Evolutionary conservation across 129 eudicot species (phyloP).

Genomic region (Silybum marianum): DNA sequence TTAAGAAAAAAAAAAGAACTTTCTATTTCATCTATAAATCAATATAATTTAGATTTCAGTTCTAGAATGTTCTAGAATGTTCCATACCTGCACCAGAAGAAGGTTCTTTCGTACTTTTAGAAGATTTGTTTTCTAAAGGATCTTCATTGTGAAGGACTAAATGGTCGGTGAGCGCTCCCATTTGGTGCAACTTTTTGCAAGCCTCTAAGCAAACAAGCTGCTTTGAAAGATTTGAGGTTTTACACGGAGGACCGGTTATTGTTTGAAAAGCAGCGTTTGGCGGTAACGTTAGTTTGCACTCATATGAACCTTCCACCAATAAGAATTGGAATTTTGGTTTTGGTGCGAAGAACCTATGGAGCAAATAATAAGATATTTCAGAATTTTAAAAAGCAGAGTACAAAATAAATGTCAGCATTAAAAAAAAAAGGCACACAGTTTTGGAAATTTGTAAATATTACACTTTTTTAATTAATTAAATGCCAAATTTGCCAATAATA

Average conservation of each 20-base stretch:
- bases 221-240: conserved; percentile 41
- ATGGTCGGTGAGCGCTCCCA: conserved; percentile 66
- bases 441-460: neutral
- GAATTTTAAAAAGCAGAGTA: neutral
- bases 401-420: neutral
- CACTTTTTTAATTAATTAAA: neutral
- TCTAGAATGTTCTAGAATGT: neutral
- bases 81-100: conserved; percentile 59
- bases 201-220: conserved; percentile 81
- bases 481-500: neutral
- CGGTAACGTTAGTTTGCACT: conserved; percentile 60
- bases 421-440: neutral
- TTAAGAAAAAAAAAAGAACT: neutral
- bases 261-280: conserved; percentile 62
- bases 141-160: conserved; percentile 50
- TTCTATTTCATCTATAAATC: too few species aligned
- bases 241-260: conserved; percentile 49
- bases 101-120: conserved; percentile 27
- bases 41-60: neutral
- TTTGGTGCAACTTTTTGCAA: conserved; percentile 65
- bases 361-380: neutral
- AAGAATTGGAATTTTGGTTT: conserved; percentile 53
- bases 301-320: conserved; percentile 36
- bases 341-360: conserved; percentile 47
- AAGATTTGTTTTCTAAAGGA: conserved; percentile 33